These are phyloP conservation scores for Mycena epipterygia DNA, from an alignment of 768 basidiomycete species.

Conservation along the genomic window DNA sequence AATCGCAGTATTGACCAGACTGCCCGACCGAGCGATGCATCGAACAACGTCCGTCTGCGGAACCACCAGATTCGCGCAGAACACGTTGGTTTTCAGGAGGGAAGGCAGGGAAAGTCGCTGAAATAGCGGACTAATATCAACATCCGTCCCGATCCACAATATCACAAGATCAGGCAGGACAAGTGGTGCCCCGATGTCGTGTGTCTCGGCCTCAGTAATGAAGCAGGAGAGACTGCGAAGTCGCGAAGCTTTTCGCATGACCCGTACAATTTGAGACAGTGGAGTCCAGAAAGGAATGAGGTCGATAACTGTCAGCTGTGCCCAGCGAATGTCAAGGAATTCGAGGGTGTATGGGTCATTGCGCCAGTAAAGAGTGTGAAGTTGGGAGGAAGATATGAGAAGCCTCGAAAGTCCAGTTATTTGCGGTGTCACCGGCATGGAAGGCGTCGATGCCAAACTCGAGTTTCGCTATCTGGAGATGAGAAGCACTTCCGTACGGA, in stretches of 20 bases:
- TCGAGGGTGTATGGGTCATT: conserved; percentile 1
- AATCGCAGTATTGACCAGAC: background rate
- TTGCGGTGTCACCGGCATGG: background rate
- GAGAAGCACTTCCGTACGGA: background rate
- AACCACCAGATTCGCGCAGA: conserved; percentile 1
- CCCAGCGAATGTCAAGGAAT: conserved; percentile 15
- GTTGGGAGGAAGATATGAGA: conserved; percentile 11
- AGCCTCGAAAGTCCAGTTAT: conserved; percentile 17
- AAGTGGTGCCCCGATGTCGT: background rate
- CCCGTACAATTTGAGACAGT: conserved; percentile 16
- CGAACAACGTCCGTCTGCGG: conserved; percentile 16
- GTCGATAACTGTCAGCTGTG: conserved; percentile 24
- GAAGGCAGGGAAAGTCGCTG: conserved; percentile 12
- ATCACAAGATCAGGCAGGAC: conserved; percentile 20
- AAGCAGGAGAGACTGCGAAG: conserved; percentile 23
- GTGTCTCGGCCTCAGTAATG: background rate
- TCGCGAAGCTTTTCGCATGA: conserved; percentile 24
- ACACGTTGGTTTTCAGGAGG: conserved; percentile 24
- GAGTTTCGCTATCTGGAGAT: conserved; percentile 21
- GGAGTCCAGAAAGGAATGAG: conserved; percentile 23
- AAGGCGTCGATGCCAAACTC: conserved; percentile 12
- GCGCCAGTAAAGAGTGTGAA: conserved; percentile 27
- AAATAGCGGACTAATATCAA: conserved; percentile 24
- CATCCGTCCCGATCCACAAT: conserved; percentile 23
- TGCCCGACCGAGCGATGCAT: conserved; percentile 13